Base-by-base conservation (phyloP, 1,284 basidiomycete genomes). In the Stereum hirsutum region DNA sequence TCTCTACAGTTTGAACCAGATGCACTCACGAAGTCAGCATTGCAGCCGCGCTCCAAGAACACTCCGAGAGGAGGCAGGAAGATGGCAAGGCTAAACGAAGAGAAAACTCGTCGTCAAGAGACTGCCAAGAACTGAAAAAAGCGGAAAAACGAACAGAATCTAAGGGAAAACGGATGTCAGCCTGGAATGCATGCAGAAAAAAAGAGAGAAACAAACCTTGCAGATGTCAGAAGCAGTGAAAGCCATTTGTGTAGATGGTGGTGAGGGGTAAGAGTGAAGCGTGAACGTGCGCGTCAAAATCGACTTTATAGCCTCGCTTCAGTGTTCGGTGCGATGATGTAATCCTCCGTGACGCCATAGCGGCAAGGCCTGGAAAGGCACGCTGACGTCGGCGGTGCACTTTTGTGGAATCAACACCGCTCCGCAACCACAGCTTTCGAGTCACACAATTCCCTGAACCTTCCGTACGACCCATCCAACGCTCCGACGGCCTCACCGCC, bases 11-110 rank as follows among this genome's bases (percentile, higher is more conserved):
- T 15, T 44, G 24, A 31, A n/a, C 27, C 2, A 15, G 8, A 12
- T 19, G 26, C 17, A 63, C 69, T 44, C 52, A 82, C 77, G 27
- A 89, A 59, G 59, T 89, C 86, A 28, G 72, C 74, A 33, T 68
- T 65, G 56, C 84, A 88, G 19, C 86, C 87, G 46, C 80, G 70
- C 62, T 89, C 86, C 14, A 90, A 62, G 63, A 88, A 86, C 10
- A 90, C 88, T 44, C 80, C 86, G 1, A 90, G 55, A 44, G 88
- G 87, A 5, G 87, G 88, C 17, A 89, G 52, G 58, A 89, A 54
- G 62, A 89, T 69, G 47, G 86, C 86, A 47, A 79, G 55, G 48
- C 85, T 72, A 55, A 28, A 32, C 47, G 46, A 46, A 17, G 43
- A 25, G 43, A 17, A 34, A 26, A 17, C 36, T 12, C n/a, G 26